Percentiles rank a stretch among this genome's conserved stretches.
phyloP scores from a whole-genome alignment of 1,284 basidiomycete species.

The Trametes versicolor region DNA sequence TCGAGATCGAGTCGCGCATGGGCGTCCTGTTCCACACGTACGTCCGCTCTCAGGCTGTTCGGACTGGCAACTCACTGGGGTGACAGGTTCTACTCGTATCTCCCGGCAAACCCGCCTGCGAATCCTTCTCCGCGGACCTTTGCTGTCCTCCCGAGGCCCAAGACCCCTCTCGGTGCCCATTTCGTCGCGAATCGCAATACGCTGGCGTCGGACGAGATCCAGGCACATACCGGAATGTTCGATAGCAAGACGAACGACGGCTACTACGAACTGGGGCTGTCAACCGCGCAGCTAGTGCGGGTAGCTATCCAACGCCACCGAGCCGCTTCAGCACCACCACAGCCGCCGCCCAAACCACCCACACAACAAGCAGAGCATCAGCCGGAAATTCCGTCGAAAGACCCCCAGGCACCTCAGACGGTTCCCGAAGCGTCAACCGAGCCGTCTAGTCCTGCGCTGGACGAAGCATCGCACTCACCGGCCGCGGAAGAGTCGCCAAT shows the following conservation, averaged over 20 bases:
- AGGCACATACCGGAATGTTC: slow-evolving; percentile 94
- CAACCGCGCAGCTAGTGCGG: slow-evolving; percentile 66
- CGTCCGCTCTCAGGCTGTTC: slow-evolving; percentile 42
- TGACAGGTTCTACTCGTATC: slow-evolving; percentile 77
- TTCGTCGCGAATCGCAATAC: slow-evolving; percentile 75
- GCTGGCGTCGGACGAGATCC: slow-evolving; percentile 80
- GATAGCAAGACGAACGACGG: slow-evolving; percentile 85
- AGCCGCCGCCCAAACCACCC: background rate
- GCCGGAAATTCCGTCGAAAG: background rate
- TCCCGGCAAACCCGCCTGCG: slow-evolving; percentile 70
- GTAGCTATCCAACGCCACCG: slow-evolving; percentile 53
- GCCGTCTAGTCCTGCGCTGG: background rate
- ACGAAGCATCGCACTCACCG: background rate
- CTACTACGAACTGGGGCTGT: slow-evolving; percentile 87
- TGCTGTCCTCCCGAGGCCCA: slow-evolving; percentile 72
- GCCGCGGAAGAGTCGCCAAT: slow-evolving; percentile 1
- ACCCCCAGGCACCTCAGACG: background rate
- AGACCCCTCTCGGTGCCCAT: slow-evolving; percentile 59
- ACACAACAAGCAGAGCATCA: slow-evolving; percentile 1
- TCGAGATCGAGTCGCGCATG: slow-evolving; percentile 65
- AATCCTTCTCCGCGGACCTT: slow-evolving; percentile 74
- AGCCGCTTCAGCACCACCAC: slow-evolving; percentile 4
- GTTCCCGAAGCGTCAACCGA: background rate
- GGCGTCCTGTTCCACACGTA: slow-evolving; percentile 82
- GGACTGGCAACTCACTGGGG: slow-evolving; percentile 12